Evolutionary conservation across 1,139 yeast genomes (phyloP), one percentile per base, ranked within the genome.

Genomic region (Chernovozyma aurita): DNA sequence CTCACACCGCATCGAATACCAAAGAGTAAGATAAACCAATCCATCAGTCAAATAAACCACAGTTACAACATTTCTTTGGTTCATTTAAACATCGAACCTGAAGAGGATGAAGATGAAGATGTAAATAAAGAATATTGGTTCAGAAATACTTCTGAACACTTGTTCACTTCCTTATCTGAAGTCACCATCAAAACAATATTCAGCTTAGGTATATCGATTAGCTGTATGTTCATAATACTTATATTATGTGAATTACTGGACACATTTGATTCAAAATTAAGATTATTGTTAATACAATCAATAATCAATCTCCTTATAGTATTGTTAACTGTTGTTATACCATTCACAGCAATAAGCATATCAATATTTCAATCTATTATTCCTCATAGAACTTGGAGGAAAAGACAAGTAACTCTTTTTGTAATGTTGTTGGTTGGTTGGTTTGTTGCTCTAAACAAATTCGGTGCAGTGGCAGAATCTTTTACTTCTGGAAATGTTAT

Each of bases 211-310:
- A 42, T 62, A 3, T 47, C 70, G 13, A 47, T 65, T 12, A 62
- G 70, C 34, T 45, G 61, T 5, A 58, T 58, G 40, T 47, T 69
- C 28, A 59, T 64, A 8, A 43, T 62, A 3, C 48, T 69, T 16
- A 62, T 70, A 52, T 53, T 69, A 58, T 56, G 65, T 41, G 73
- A 69, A 44, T 55, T 70, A 39, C 52, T 60, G 5, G 58, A 54
- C 28, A 36, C 49, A 20, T 48, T 55, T 31, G 39, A 47, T 18
- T 54, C 51, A 12, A 45, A 51, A 3, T 44, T 55, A 2, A 43
- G 67, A 13, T 39, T 60, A 33, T 29, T 45, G 15, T 41, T 61
- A 16, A 65, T 68, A 44, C 57, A 57, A 28, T 33, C 57, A 20
- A 58, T 65, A 31, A 62, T 69, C 31, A 58, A 61, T 39, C 36